Base-by-base conservation (phyloP, 805 yeast species). In the Sungouiozyma ichnusensis region DNA sequence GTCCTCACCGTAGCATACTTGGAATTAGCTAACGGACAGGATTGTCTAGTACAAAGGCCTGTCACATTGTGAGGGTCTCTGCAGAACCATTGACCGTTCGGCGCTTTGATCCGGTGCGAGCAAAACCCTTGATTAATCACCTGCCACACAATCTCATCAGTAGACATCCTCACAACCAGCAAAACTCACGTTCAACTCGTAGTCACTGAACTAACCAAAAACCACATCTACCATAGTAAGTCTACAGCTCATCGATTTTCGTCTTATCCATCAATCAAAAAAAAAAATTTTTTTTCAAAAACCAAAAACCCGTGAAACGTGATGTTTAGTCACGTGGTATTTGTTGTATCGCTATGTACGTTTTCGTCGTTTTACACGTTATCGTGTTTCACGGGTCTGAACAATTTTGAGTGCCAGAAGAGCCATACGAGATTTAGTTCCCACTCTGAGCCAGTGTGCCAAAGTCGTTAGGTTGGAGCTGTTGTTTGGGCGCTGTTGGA, bases 21-120 rank as follows among this genome's bases (percentile, higher is more conserved):
- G 15, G 94, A 85, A 62, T 86, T 92, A 19, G 99, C 99, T 46
- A 92, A 68, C 2, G 99, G 99, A 62, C 99, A 92, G 4, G 97
- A 84, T 60, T 81, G 87, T 56, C 98, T 77, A 42, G 80, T 76
- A 63, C 99, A 92, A 43, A 92, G 72, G 48, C 99, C 99, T 49
- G 86, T 77, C 39, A 90, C 97, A 62, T 92, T 92, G 67, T 85
- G 88, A 63, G 92, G 97, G 60, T 90, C 92, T 61, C 97, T 72
- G 67, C 99, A 92, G 60, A 92, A 92, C 53, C 78, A 83, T 63
- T 90, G 97, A 19, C 79, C 85, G 57, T 85, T 85, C 46, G 85
- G 84, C 20, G 96, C 83, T 57, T 82, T 84, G 54, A 92, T 70
- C 65, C 90, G 90, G 69, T 83, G 92, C 17, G 98, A 85, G 69